Evolutionary conservation across 768 basidiomycete species (phyloP).

Genomic region (Suillus bovinus): DNA sequence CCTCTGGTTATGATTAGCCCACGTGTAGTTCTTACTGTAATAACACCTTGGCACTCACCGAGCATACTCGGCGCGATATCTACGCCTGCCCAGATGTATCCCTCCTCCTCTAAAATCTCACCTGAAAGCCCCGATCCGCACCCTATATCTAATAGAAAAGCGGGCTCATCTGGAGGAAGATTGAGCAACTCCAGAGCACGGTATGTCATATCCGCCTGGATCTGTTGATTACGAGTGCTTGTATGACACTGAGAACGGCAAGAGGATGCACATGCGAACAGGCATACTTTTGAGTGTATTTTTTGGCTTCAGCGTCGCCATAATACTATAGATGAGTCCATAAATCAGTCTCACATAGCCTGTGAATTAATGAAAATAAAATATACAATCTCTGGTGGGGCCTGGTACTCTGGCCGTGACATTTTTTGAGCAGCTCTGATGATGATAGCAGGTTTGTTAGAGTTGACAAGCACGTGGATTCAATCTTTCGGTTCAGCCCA

Average conservation of each 20-base stretch:
- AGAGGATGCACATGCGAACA: conserved; percentile 7
- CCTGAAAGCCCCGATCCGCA: conserved; percentile 97
- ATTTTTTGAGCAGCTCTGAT: conserved; percentile 29
- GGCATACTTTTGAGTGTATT: conserved; percentile 92
- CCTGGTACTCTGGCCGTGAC: conserved; percentile 87
- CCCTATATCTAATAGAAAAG: conserved; percentile 91
- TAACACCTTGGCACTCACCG: conserved; percentile 49
- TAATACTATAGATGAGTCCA: conserved; percentile 72
- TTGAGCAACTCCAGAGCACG: conserved; percentile 90
- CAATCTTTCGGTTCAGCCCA: not conserved
- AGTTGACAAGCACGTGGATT: not conserved
- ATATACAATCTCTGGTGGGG: conserved; percentile 89
- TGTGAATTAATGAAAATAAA: conserved; percentile 4
- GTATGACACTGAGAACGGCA: conserved; percentile 17
- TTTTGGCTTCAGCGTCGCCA: conserved; percentile 91
- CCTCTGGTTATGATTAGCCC: conserved; percentile 55
- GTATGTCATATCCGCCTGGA: conserved; percentile 97
- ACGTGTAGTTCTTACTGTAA: not conserved
- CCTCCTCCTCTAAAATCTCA: conserved; percentile 93
- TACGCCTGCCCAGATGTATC: conserved; percentile 90
- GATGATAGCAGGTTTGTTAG: conserved; percentile 2
- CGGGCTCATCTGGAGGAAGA: conserved; percentile 75
- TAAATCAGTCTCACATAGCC: not conserved
- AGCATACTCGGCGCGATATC: conserved; percentile 98
- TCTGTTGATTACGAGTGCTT: conserved; percentile 93